These are phyloP conservation scores for Hibiscus mutabilis DNA, from an alignment of 345 rosid genomes.

Conservation along the genomic window DNA sequence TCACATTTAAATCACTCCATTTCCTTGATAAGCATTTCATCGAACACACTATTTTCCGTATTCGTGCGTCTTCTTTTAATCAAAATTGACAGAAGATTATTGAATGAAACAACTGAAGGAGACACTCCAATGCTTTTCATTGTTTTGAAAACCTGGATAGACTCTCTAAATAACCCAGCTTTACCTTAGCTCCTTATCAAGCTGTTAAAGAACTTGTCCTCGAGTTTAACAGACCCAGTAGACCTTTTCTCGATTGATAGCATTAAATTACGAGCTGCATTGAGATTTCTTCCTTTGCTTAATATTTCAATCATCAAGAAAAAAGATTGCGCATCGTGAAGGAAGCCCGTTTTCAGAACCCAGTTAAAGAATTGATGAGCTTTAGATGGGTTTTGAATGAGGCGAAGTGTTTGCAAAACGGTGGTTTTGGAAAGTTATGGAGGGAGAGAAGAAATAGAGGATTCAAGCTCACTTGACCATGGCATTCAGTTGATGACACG, in stretches of 20 bases:
- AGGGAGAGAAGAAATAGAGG: constrained; percentile 46
- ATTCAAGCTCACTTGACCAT: constrained; percentile 59
- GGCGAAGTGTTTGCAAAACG: constrained; percentile 50
- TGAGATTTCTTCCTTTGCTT: constrained; percentile 54
- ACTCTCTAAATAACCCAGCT: constrained; percentile 64
- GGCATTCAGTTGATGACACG: constrained; percentile 35
- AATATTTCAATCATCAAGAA: constrained; percentile 62
- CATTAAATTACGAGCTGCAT: constrained; percentile 64
- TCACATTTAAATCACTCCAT: constrained; percentile 50
- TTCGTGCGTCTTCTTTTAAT: constrained; percentile 64
- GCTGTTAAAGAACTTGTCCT: constrained; percentile 67
- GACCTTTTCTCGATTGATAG: constrained; percentile 60
- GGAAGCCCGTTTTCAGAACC: constrained; percentile 38
- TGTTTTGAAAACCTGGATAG: constrained; percentile 45
- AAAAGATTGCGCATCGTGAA: constrained; percentile 45
- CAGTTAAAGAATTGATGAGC: constrained; percentile 66
- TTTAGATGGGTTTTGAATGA: constrained; percentile 39
- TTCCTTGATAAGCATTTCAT: constrained; percentile 67
- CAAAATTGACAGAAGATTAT: constrained; percentile 49
- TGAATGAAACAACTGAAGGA: constrained; percentile 65
- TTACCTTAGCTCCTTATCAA: constrained; percentile 63
- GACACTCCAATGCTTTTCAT: constrained; percentile 70
- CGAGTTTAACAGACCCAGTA: constrained; percentile 42
- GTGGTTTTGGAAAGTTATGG: constrained; percentile 47
- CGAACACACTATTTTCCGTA: constrained; percentile 59